phyloP scores from a whole-genome alignment of 306 rosid species.

The Vigna reflexopilosa region DNA sequence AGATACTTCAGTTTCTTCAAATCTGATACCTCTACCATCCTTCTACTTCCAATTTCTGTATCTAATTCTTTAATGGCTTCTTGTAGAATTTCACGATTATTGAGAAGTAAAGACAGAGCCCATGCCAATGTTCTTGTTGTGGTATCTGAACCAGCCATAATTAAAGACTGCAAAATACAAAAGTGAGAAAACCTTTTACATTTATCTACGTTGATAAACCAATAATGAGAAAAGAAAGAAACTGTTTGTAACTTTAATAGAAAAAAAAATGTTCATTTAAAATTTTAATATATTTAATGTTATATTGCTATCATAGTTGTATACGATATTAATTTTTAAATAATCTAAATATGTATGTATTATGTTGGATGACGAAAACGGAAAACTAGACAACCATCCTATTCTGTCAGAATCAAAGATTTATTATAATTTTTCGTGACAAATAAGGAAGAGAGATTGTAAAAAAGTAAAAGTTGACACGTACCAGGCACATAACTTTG shows the following conservation, averaged over 20 bases:
- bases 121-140: conserved; percentile 47
- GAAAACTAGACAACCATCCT: no score
- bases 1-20: conserved; percentile 49
- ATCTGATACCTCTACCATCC: conserved; percentile 44
- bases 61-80: conserved; percentile 46
- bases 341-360: no score
- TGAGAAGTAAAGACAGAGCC: conserved; percentile 46
- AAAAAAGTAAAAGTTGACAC: no score
- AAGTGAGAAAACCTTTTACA: neutral
- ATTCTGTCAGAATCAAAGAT: no score
- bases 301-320: no score
- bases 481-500: conserved; percentile 43
- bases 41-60: conserved; percentile 20
- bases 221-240: neutral
- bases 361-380: no score
- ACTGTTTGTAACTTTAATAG: no score
- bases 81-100: conserved; percentile 34
- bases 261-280: no score
- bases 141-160: conserved; percentile 46
- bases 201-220: neutral
- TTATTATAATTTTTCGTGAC: no score
- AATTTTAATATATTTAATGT: no score
- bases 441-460: no score
- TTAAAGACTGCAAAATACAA: conserved; percentile 29
- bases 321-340: no score